These are phyloP conservation scores for Aurantiochytrium sp. DNA, from an alignment of 108 stramenopile genomes.

Conservation along the genomic window DNA sequence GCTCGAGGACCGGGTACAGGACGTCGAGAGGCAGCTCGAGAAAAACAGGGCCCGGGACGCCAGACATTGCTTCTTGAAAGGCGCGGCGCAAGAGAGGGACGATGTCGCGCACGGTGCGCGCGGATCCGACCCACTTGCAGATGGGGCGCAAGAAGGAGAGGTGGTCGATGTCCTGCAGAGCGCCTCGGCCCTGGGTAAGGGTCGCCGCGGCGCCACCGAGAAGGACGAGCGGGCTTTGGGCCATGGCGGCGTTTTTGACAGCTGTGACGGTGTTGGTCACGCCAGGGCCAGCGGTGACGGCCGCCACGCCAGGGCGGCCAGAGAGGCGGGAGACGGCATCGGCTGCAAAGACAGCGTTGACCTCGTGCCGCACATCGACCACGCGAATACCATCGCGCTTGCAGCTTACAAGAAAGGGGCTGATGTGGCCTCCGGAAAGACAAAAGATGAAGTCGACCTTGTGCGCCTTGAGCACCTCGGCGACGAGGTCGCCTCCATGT, in stretches of 20 bases:
- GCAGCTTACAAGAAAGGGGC: neutral
- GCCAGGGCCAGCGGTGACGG: conserved; percentile 6
- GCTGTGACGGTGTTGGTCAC: conserved; percentile 13
- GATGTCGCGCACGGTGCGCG: conserved; percentile 5
- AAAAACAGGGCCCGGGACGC: neutral
- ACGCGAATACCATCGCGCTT: neutral
- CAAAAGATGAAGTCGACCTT: neutral
- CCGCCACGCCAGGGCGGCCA: neutral
- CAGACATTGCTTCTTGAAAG: neutral
- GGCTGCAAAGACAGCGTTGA: neutral
- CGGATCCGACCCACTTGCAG: neutral
- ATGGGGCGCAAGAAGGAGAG: neutral
- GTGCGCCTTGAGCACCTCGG: conserved; percentile 7
- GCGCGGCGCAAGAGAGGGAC: neutral
- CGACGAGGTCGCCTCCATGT: neutral
- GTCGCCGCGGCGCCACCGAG: neutral
- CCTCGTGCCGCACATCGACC: neutral
- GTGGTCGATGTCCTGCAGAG: conserved; percentile 12
- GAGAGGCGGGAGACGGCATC: neutral
- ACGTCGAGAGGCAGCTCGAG: conserved; percentile 8
- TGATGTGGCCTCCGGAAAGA: neutral
- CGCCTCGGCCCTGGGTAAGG: neutral
- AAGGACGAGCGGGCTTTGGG: conserved; percentile 7
- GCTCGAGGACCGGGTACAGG: neutral
- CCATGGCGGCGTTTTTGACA: conserved; percentile 13